Evolutionary conservation across 2,329 filamentous ascomycete species (phyloP), one percentile per base, ranked within the genome.

Genomic region (Incumbomyces delicatus): DNA sequence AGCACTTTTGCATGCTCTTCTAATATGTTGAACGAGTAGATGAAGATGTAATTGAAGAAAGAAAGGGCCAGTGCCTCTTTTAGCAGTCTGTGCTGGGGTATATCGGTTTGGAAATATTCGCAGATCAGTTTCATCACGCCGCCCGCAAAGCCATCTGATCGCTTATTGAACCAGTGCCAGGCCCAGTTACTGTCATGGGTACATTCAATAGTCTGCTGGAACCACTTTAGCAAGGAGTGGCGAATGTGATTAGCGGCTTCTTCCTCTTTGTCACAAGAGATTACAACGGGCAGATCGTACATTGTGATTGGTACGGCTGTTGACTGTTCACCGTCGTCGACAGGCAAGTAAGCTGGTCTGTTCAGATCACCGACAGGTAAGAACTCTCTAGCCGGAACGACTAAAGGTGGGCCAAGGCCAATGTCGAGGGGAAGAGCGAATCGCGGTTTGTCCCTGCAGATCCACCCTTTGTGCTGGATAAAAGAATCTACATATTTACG

Each of bases 11-110:
- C 30, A 20, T 41, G 22, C 18, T 40, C 44, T 10, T 46, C 44
- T n/a, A 29, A 35, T 6, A 46, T 36, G 22, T 40, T 40, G 36
- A 46, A 46, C 12, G 44, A 46, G 37, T 46, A 41, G 20, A 40
- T 46, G 16, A 46, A 46, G 16, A 46, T 46, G 37, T 40, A 46
- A 22, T 46, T 46, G 36, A 46, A 46, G 36, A 46, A 46, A 12
- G 44, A 46, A 18, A 46, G 37, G 11, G 44, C 44, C 22, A 46
- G 17, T 13, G 44, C 44, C 14, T 40, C 37, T 30, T 32, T 40
- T 30, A 46, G 30, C 7, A 46, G 22, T 8, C 29, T 6, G 18
- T 46, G 44, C 20, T 46, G 44, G 10, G 13, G n/a, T 13, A 46
- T 33, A 31, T 40, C 17, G 27, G 22, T 27, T 22, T 41, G 35